Conservation (phyloP, 352 stramenopile genomes). For the Phytophthora cactorum region DNA sequence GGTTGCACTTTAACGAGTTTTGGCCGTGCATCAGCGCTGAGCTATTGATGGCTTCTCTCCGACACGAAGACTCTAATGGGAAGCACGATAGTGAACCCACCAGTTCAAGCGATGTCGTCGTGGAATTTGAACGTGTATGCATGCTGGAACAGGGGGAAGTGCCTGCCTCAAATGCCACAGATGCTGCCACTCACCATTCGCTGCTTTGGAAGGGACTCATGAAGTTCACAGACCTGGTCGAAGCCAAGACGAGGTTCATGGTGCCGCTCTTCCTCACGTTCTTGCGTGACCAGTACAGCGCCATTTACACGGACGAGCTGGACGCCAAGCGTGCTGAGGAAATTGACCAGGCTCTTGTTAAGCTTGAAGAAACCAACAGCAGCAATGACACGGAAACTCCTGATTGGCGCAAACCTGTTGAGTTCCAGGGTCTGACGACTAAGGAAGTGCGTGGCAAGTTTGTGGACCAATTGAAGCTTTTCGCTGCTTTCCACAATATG, state of each 20-base stretch:
- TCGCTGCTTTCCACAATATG: conserved; percentile 87
- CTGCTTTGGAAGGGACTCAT: conserved; percentile 84
- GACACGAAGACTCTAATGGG: conserved; percentile 40
- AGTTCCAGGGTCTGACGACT: conserved; percentile 59
- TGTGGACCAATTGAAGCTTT: conserved; percentile 84
- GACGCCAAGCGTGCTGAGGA: conserved; percentile 39
- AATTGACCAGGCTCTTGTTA: conserved; percentile 60
- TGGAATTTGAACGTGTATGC: conserved; percentile 62
- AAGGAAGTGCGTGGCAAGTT: conserved; percentile 84
- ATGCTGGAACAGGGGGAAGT: conserved; percentile 61
- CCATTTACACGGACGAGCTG: conserved; percentile 83
- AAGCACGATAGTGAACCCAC: conserved; percentile 15
- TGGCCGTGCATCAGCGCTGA: conserved; percentile 68
- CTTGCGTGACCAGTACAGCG: conserved; percentile 79
- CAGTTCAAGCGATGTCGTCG: conserved; percentile 20
- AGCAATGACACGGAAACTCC: conserved; percentile 21
- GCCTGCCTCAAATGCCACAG: conserved; percentile 55
- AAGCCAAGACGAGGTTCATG: conserved; percentile 88
- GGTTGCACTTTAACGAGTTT: conserved; percentile 64
- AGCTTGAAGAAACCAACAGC: conserved; percentile 33
- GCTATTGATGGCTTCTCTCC: conserved; percentile 51
- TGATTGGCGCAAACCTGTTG: conserved; percentile 37
- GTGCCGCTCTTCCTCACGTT: conserved; percentile 88
- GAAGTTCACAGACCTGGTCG: conserved; percentile 76
- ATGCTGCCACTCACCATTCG: conserved; percentile 73